Evolutionary conservation across 352 stramenopile genomes (phyloP), one percentile per base, ranked within the genome.

Genomic region (Globisporangium rhizosaccharum): DNA sequence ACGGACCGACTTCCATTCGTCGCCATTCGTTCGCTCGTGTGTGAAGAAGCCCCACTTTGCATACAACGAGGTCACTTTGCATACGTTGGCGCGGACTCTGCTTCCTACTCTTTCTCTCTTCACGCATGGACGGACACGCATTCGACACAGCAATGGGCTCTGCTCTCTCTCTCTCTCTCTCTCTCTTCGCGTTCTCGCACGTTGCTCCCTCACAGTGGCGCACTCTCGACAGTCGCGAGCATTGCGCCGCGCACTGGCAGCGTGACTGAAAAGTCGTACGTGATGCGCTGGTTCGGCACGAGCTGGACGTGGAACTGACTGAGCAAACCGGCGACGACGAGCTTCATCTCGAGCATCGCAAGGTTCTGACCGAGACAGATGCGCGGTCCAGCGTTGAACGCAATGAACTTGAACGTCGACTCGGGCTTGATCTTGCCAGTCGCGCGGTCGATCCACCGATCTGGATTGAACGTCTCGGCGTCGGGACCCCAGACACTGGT

Each of bases 291-390:
- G 0, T 59, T 57, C 3, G 70, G 60, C 28, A 69, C 18, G 9
- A 85, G 44, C 25, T 74, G 30, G 14, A 94, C 53, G 23, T 76
- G 56, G 36, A 91, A 93, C 42, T 79, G 81, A 39, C 66, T 67
- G 25, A 96, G 42, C 26, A 96, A 50, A 5, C 68, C 66, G 3
- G 71, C 62, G 14, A 88, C 57, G 12, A 89, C 70, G 46, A 94
- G 59, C 70, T 93, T 92, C 67, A 94, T 90, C 71, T 96, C 80
- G 2, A 93, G 61, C 67, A 94, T 84, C 18, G 88, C 87, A 0
- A 96, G 65, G 25, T 78, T 77, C 54, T 73, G 82, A 25, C 88
- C 88, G 1, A 95, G 62, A 52, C 88, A 96, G 36, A 71, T 51
- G 28, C 86, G 73, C 10, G 77, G 79, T 0, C 87, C 86, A 23